Conservation (phyloP, 1,139 yeast species). For the Kurtzmaniella quercitrusa region DNA sequence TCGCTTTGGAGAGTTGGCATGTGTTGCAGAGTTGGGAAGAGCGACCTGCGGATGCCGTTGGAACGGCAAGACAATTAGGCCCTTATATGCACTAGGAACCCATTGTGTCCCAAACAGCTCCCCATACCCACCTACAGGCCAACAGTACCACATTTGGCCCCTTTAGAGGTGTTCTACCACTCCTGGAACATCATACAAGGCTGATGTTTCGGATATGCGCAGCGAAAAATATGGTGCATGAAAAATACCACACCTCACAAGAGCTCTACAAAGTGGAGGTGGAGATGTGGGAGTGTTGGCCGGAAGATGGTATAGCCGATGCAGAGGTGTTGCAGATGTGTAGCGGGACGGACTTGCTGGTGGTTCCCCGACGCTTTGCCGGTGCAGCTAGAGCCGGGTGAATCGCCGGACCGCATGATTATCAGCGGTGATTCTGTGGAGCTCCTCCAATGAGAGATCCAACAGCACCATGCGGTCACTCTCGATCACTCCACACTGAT, state of each 20-base stretch:
- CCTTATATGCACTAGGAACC: too few species aligned
- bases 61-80: too few species aligned
- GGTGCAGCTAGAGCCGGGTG: constrained; percentile 22
- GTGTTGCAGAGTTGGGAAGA: too few species aligned
- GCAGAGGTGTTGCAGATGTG: neutral
- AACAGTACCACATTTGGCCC: neutral
- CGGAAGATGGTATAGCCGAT: too few species aligned
- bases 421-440: constrained; percentile 28
- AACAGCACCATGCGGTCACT: constrained; percentile 47
- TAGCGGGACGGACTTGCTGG: neutral
- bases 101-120: too few species aligned
- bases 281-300: too few species aligned
- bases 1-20: too few species aligned
- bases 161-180: neutral
- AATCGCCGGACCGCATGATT: constrained; percentile 27
- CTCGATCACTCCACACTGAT: constrained; percentile 36
- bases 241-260: neutral
- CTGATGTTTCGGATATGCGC: neutral
- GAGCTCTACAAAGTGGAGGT: too few species aligned
- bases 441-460: constrained; percentile 43
- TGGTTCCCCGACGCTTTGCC: too few species aligned
- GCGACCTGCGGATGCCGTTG: too few species aligned
- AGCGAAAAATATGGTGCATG: neutral
- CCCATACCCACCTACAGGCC: neutral
- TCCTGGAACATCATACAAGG: neutral